Conservation (phyloP, 2,329 filamentous ascomycete species). For the Orbilia brochopaga region DNA sequence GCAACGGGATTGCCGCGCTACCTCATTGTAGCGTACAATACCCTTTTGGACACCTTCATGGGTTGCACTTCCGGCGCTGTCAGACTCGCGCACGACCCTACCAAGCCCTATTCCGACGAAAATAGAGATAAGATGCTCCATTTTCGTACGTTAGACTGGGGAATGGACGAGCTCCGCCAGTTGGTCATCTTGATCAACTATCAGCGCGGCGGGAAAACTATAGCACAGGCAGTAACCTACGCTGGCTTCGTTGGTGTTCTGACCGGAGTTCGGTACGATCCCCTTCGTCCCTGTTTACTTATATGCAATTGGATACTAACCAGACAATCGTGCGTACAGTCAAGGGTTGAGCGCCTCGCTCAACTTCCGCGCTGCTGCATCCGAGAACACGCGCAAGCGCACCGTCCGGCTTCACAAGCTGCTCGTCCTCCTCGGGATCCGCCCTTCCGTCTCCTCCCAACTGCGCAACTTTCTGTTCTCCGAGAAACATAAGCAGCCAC, state of each 20-base stretch:
- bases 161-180: constrained; percentile 59
- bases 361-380: constrained; percentile 63
- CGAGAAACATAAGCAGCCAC: constrained; percentile 22
- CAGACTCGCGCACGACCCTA: constrained; percentile 53
- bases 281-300: too few relatives aligned
- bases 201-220: constrained; percentile 57
- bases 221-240: constrained; percentile 63
- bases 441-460: constrained; percentile 64
- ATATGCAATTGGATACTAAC: too few relatives aligned
- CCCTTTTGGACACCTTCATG: constrained; percentile 68
- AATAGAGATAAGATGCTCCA: constrained; percentile 61
- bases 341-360: constrained; percentile 61
- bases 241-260: constrained; percentile 63
- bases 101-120: constrained; percentile 22
- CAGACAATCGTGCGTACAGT: constrained; percentile 54
- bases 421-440: constrained; percentile 64
- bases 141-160: constrained; percentile 64
- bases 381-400: constrained; percentile 56
- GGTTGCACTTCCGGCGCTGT: constrained; percentile 69
- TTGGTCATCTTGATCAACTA: constrained; percentile 59
- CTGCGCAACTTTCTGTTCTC: constrained; percentile 58
- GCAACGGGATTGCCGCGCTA: constrained; percentile 65
- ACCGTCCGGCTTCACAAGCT: constrained; percentile 62
- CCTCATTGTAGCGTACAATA: constrained; percentile 68
- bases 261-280: constrained; percentile 63